Evolutionary conservation across 331 rosid genomes (phyloP), one percentile per base, ranked within the genome.

Genomic region (Rosa hybrid): DNA sequence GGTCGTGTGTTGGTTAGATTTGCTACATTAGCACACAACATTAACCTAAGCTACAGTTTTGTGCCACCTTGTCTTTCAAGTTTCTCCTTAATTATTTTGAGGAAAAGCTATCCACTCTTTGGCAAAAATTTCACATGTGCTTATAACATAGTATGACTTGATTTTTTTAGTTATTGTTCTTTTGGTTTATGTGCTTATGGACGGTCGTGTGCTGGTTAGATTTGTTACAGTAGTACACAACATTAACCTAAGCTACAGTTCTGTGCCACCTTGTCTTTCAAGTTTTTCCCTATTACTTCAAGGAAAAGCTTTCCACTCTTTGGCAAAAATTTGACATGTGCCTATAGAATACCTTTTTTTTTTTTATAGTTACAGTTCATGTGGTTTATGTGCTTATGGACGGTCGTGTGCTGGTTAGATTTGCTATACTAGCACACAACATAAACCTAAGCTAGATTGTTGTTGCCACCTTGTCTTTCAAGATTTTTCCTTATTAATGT

Each of bases 131-230:
- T 13, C 1, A 2, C 69, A 63, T 27, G 41, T 30, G 34, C 64
- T 8, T 57, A 57, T 57, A 3, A 8, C 13, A 9, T 57, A n/a
- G 64, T 8, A 7, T 57, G n/a, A 10, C 65, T 21, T 21, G 3
- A 7, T 8, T 0, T 3, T 63, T 23, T 12, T 12, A 0, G 65
- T 21, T 21, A 9, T 10, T 7, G 6, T 65, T 65, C 71, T 34
- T 65, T 17, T 3, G 14, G 50, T 17, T 67, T 20, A 18, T 34
- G 82, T 78, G 89, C 84, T 78, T 85, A 68, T 84, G 78, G 88
- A 80, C 67, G 81, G 83, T 86, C 85, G 81, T 82, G 84, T 84
- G 86, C 87, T 74, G 78, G 68, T 78, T 80, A 74, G 84, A 80
- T 45, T 14, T 68, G 48, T 44, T 50, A 75, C 74, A 7, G 82